phyloP scores from a whole-genome alignment of 148 eudicot genomes.

The Rhododendron mucronatum region DNA sequence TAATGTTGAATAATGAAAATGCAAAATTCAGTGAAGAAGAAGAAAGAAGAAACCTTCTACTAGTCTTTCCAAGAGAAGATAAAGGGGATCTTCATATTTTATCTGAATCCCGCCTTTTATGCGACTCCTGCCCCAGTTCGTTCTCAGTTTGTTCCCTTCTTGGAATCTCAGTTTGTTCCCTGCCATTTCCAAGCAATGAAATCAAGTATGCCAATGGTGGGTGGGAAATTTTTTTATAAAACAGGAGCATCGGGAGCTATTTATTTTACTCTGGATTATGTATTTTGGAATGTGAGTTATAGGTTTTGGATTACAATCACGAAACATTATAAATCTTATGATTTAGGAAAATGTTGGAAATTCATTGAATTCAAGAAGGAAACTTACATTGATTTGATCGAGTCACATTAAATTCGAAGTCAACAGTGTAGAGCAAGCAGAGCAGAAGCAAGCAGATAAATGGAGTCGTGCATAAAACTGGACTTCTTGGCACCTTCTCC shows the following conservation, averaged over 20 bases:
- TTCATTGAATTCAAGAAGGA: no score
- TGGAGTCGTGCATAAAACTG: not conserved
- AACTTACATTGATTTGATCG: constrained; percentile 15
- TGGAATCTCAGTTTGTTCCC: constrained; percentile 20
- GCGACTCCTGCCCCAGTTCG: not conserved
- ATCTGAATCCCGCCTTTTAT: not conserved
- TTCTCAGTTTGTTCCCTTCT: not conserved
- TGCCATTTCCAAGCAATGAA: constrained; percentile 10
- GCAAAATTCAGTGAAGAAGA: not conserved
- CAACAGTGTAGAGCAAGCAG: constrained; percentile 6
- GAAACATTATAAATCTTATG: not conserved
- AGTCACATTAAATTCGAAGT: not conserved
- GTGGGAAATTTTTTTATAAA: not conserved
- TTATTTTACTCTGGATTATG: no score
- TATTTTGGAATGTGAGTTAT: no score
- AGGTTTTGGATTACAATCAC: no score
- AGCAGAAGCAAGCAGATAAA: not conserved
- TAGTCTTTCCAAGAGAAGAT: constrained; percentile 23
- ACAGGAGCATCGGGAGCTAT: no score
- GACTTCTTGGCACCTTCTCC: constrained; percentile 2
- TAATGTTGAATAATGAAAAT: not conserved
- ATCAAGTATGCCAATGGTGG: not conserved
- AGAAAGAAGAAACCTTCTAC: constrained; percentile 23
- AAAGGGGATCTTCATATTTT: constrained; percentile 6
- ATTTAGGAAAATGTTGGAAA: not conserved